A percentile compares a stretch with the other conserved stretches of the same genome.
phyloP scores from a whole-genome alignment of 2,329 filamentous ascomycete species.

The Aspergillus thermomutatus region DNA sequence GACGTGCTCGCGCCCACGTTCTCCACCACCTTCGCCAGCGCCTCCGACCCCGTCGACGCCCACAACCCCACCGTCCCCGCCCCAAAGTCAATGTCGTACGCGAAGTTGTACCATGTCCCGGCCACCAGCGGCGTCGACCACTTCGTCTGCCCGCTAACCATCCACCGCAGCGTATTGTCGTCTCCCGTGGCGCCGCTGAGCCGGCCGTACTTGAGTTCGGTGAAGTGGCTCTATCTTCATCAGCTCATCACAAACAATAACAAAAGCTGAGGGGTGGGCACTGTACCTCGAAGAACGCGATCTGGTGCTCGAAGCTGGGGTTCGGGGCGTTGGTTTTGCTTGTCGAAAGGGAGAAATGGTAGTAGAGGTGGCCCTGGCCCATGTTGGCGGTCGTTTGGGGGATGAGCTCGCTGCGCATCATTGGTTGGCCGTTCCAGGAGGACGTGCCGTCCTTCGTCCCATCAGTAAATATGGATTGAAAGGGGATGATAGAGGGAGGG shows the following conservation, averaged over 20 bases:
- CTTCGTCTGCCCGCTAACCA: conserved; percentile 57
- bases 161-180: conserved; percentile 60
- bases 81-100: conserved; percentile 69
- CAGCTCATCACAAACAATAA: too few species aligned
- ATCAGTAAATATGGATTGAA: not conserved
- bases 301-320: conserved; percentile 64
- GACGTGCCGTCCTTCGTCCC: conserved; percentile 34
- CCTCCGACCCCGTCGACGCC: conserved; percentile 62
- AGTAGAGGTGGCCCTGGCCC: conserved; percentile 64
- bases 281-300: conserved; percentile 50
- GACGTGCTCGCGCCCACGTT: conserved; percentile 60
- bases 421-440: conserved; percentile 69
- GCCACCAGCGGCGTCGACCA: conserved; percentile 62
- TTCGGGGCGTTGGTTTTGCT: conserved; percentile 58
- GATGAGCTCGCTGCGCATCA: conserved; percentile 72
- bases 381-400: conserved; percentile 66
- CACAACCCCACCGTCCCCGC: conserved; percentile 63
- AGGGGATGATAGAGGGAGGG: not conserved
- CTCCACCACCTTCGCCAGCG: conserved; percentile 56
- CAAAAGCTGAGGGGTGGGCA: too few species aligned
- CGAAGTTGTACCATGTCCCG: conserved; percentile 71
- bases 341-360: conserved; percentile 68
- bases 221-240: conserved; percentile 61
- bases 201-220: conserved; percentile 66
- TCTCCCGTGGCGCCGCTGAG: conserved; percentile 38